These are phyloP conservation scores for Flammula alnicola DNA, from an alignment of 1,284 basidiomycete species.

Conservation along the genomic window DNA sequence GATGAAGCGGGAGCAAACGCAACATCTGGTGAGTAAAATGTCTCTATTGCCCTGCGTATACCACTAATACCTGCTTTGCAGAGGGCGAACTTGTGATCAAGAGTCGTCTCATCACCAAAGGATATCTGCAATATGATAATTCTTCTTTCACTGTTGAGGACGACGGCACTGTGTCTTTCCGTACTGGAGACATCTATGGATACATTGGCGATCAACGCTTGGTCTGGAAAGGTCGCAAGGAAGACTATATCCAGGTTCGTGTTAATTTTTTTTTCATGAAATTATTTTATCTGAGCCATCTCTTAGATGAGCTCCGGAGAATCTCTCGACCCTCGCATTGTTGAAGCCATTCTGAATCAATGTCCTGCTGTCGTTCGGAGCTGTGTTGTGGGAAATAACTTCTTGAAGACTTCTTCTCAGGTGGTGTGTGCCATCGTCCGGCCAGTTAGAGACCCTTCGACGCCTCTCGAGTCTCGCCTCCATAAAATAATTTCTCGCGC, in stretches of 20 bases:
- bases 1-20: slow-evolving; percentile 26
- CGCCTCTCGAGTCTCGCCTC: too few species aligned
- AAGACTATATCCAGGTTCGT: slow-evolving; percentile 38
- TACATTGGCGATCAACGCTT: slow-evolving; percentile 25
- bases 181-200: slow-evolving; percentile 39
- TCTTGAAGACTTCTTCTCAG: slow-evolving; percentile 34
- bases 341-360: slow-evolving; percentile 33
- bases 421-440: slow-evolving; percentile 37
- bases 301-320: slow-evolving; percentile 39
- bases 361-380: slow-evolving; percentile 29
- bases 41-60: not conserved
- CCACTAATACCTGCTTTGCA: slow-evolving; percentile 11
- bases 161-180: slow-evolving; percentile 35
- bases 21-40: slow-evolving; percentile 18
- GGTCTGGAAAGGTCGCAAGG: slow-evolving; percentile 38
- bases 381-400: slow-evolving; percentile 39
- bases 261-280: not conserved
- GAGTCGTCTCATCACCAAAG: slow-evolving; percentile 32
- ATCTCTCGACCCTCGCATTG: slow-evolving; percentile 33
- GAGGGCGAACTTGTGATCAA: slow-evolving; percentile 40
- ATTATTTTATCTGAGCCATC: not conserved
- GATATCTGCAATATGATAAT: slow-evolving; percentile 34
- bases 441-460: slow-evolving; percentile 18
- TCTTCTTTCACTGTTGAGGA: slow-evolving; percentile 29
- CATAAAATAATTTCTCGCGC: slow-evolving; percentile 32